Evolutionary conservation across 1,284 basidiomycete species (phyloP), one percentile per base, ranked within the genome.

Genomic region (Rhodotorula sp.): DNA sequence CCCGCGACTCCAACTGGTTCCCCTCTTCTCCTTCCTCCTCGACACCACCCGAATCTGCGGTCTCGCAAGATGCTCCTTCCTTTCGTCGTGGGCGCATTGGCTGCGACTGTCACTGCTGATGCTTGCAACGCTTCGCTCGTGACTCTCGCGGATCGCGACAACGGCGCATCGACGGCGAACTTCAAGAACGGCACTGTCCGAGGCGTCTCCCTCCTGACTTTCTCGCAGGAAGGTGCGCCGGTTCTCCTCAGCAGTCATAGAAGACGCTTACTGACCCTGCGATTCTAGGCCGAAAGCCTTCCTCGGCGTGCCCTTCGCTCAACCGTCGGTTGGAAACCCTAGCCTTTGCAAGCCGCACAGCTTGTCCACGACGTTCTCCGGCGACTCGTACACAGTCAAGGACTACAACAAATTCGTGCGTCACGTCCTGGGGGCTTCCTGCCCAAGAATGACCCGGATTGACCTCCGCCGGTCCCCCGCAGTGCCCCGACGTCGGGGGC

Each of bases 281-380:
- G 10, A 28, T 2, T 9, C 30, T 9, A 4, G 7, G 1, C 34
- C 34, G 34, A 18, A 54, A 69, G 67, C 69, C 10, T 77, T 74
- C 67, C 76, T 86, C 2, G 85, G 85, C 0, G 85, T 87, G 44
- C 85, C 85, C 0, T 87, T 83, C 67, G 85, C 85, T 0, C 68
- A 80, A 56, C 81, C 83, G 4, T 82, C 82, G 4, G 75, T 81
- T 34, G 83, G 83, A 1, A 77, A 84, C 60, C 80, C 84, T 34
- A 83, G 86, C 0, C 85, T 86, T 70, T 81, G 81, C 40, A 76
- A 83, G 0, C 86, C 86, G 0, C 77, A 82, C 56, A 74, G 83
- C 0, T 81, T 71, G 48, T 67, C 66, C 53, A 59, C 48, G 16
- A 47, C 51, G 1, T 75, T 71, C 56, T 31, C 58, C 6, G 61